Evolutionary conservation across 2,329 filamentous ascomycete genomes (phyloP).

Genomic region (Harringtonia lauricola): DNA sequence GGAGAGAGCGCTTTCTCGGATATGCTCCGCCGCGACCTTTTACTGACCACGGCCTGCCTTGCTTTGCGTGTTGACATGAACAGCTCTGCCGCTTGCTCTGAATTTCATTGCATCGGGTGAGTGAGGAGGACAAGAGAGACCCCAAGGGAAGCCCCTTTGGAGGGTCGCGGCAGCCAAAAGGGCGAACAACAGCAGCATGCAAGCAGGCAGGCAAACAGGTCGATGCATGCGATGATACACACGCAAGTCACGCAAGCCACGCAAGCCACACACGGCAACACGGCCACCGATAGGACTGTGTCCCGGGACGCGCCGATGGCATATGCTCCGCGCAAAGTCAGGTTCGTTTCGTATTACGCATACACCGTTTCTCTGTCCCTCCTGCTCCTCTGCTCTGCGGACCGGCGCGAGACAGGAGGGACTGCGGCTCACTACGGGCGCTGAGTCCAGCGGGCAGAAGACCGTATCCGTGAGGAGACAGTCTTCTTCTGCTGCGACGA

Average conservation of each 20-base stretch:
- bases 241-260: neutral
- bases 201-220: neutral
- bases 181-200: constrained; percentile 43
- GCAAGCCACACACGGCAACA: neutral
- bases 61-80: neutral
- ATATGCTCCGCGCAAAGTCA: neutral
- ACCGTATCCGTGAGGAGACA: neutral
- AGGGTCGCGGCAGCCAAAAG: constrained; percentile 3
- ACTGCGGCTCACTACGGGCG: constrained; percentile 78
- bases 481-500: constrained; percentile 33
- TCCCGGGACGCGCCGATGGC: neutral
- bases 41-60: constrained; percentile 5
- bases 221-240: neutral
- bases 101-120: constrained; percentile 91
- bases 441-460: constrained; percentile 40
- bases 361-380: constrained; percentile 7
- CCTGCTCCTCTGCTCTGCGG: neutral
- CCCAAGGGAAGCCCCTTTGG: neutral
- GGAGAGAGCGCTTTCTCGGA: neutral
- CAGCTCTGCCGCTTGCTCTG: constrained; percentile 69
- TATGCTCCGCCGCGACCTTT: neutral
- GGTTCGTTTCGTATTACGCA: constrained; percentile 10
- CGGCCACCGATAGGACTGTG: no score
- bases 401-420: constrained; percentile 3
- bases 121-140: constrained; percentile 29